Conservation (phyloP, 2,329 filamentous ascomycete species). For the Aureobasidium namibiae region DNA sequence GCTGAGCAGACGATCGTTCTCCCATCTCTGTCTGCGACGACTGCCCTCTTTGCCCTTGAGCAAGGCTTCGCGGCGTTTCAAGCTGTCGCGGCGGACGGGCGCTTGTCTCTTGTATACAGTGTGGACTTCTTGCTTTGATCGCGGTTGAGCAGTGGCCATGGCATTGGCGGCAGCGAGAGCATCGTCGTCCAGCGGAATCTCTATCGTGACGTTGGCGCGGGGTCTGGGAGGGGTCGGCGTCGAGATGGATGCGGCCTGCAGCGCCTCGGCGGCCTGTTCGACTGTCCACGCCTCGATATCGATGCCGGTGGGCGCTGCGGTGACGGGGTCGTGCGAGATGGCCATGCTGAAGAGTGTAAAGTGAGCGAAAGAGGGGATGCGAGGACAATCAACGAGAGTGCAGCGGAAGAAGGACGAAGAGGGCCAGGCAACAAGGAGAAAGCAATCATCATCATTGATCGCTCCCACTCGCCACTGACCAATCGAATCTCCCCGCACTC, state of each 20-base stretch:
- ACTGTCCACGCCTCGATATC: conserved; percentile 39
- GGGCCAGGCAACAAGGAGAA: background rate
- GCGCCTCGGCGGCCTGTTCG: conserved; percentile 35
- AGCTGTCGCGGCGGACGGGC: conserved; percentile 50
- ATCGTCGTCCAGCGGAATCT: conserved; percentile 65
- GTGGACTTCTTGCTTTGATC: conserved; percentile 33
- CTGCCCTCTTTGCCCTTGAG: conserved; percentile 88
- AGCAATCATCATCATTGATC: conserved; percentile 4
- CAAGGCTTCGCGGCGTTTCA: conserved; percentile 63
- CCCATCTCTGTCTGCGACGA: conserved; percentile 79
- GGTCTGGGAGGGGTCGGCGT: conserved; percentile 20
- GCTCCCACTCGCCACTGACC: background rate
- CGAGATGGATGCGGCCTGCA: conserved; percentile 34
- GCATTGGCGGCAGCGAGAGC: conserved; percentile 13
- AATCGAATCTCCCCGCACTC: conserved; percentile 1
- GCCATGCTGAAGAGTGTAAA: conserved; percentile 2
- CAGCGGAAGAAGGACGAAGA: background rate
- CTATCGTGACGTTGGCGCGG: conserved; percentile 54
- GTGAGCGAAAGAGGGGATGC: background rate
- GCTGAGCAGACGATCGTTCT: conserved; percentile 83
- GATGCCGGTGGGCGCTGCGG: conserved; percentile 5
- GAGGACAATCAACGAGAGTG: background rate
- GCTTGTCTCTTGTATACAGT: conserved; percentile 44
- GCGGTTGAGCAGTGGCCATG: conserved; percentile 9
- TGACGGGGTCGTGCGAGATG: conserved; percentile 3